Percentiles rank a stretch among this genome's conserved stretches.
Evolutionary conservation across 495 filamentous ascomycete genomes (phyloP).

Genomic region (Clohesyomyces aquaticus): DNA sequence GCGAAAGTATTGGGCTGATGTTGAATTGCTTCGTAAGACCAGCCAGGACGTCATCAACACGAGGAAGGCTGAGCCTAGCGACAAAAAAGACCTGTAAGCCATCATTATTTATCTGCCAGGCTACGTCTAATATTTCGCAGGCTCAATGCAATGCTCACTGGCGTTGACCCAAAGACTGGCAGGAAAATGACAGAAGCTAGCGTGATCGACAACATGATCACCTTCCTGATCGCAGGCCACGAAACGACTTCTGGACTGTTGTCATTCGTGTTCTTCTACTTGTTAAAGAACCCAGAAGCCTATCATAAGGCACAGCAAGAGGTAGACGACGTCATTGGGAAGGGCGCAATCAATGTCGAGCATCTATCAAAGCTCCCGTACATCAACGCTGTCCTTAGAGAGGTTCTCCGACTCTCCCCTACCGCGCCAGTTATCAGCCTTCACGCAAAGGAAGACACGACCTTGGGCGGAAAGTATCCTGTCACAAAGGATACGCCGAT

Average conservation of each 20-base stretch:
- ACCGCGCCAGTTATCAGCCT: slow-evolving; percentile 63
- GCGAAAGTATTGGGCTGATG: slow-evolving; percentile 34
- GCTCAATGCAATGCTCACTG: slow-evolving; percentile 42
- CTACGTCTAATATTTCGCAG: slow-evolving; percentile 6
- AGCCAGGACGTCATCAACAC: slow-evolving; percentile 35
- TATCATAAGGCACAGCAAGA: slow-evolving; percentile 66
- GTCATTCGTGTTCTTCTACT: slow-evolving; percentile 56
- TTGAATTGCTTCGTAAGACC: slow-evolving; percentile 41
- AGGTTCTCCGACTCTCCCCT: slow-evolving; percentile 68
- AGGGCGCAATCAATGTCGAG: slow-evolving; percentile 64
- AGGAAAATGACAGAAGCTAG: slow-evolving; percentile 39
- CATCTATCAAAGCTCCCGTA: slow-evolving; percentile 70
- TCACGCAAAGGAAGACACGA: slow-evolving; percentile 56
- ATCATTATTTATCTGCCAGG: background rate
- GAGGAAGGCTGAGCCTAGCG: slow-evolving; percentile 37
- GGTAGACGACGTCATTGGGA: slow-evolving; percentile 67
- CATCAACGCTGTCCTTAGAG: slow-evolving; percentile 65
- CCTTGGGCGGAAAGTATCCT: slow-evolving; percentile 67
- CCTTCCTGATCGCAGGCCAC: slow-evolving; percentile 40
- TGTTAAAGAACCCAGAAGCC: slow-evolving; percentile 65
- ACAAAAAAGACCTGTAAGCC: slow-evolving; percentile 39
- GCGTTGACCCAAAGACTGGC: slow-evolving; percentile 43
- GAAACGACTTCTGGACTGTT: slow-evolving; percentile 43
- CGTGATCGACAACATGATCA: slow-evolving; percentile 44
- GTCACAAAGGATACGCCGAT: slow-evolving; percentile 64